phyloP scores from a whole-genome alignment of 1,139 yeast species.

The Geotrichum bryndzae region DNA sequence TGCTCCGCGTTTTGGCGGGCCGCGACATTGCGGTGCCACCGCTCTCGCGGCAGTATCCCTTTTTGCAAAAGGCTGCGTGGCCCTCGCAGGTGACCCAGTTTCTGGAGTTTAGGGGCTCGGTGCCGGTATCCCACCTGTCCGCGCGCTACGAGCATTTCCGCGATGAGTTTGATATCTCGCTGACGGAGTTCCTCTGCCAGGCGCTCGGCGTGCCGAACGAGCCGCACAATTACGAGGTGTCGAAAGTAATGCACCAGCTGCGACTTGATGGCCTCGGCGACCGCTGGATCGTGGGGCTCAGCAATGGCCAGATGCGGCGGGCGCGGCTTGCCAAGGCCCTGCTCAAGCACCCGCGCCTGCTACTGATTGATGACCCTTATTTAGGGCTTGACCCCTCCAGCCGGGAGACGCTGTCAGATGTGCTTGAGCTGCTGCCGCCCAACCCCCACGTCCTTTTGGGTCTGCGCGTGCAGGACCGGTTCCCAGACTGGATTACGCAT shows the following conservation, averaged over 20 bases:
- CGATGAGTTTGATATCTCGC: constrained; percentile 73
- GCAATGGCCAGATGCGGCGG: constrained; percentile 90
- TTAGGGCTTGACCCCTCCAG: constrained; percentile 83
- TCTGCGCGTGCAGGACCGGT: constrained; percentile 61
- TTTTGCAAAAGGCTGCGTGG: constrained; percentile 40
- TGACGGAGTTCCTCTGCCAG: constrained; percentile 52
- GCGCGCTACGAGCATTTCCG: constrained; percentile 85
- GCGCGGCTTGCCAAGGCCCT: constrained; percentile 78
- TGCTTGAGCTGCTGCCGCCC: constrained; percentile 39
- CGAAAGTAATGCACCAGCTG: constrained; percentile 45
- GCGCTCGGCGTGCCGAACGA: constrained; percentile 28
- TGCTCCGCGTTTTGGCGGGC: constrained; percentile 43
- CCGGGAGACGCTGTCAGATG: constrained; percentile 51
- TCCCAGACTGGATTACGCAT: constrained; percentile 77
- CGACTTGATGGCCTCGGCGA: constrained; percentile 51
- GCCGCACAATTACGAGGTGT: constrained; percentile 28
- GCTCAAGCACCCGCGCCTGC: constrained; percentile 55
- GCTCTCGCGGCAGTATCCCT: constrained; percentile 51
- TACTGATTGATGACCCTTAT: constrained; percentile 85
- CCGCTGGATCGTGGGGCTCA: constrained; percentile 78
- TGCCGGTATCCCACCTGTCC: constrained; percentile 63
- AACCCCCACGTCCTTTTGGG: constrained; percentile 58
- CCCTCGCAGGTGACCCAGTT: constrained; percentile 45
- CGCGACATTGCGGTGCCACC: constrained; percentile 50
- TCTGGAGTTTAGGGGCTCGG: constrained; percentile 59